These are phyloP conservation scores for Tylopilus felleus DNA, from an alignment of 768 basidiomycete species.

Conservation along the genomic window DNA sequence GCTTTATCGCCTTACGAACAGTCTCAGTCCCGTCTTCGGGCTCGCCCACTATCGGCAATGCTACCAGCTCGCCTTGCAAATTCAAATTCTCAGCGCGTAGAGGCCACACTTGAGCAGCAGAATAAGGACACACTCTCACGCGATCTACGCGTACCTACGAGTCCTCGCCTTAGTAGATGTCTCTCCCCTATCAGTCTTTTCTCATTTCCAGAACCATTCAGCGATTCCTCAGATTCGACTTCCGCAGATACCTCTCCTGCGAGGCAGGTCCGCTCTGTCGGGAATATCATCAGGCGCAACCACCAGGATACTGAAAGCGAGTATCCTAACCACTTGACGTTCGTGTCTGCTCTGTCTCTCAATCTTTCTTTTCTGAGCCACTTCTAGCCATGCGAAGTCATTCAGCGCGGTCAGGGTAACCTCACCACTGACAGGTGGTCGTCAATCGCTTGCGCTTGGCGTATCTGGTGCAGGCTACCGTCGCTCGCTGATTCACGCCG, in stretches of 20 bases:
- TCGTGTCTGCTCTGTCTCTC: background rate
- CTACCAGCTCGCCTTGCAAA: background rate
- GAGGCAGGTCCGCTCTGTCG: background rate
- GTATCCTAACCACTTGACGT: conserved; percentile 2
- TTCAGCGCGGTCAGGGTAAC: background rate
- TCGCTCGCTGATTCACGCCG: background rate
- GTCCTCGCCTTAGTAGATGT: background rate
- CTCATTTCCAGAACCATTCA: conserved; percentile 10
- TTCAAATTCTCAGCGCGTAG: conserved; percentile 3
- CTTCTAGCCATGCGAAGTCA: conserved; percentile 4
- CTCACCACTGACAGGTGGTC: conserved; percentile 13
- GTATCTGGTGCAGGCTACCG: background rate
- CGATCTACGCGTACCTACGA: background rate
- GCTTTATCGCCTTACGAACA: background rate
- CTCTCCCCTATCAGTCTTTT: conserved; percentile 21
- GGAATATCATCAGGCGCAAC: background rate
- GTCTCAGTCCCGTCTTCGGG: background rate
- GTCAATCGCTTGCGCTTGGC: background rate
- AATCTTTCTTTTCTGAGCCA: conserved; percentile 4
- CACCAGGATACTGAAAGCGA: conserved; percentile 5
- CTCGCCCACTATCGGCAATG: background rate
- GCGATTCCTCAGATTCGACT: background rate
- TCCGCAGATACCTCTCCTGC: background rate
- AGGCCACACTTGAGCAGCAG: background rate
- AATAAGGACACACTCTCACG: background rate